Base-by-base conservation (phyloP, 495 filamentous ascomycete genomes). In the Ramalina peruviana region DNA sequence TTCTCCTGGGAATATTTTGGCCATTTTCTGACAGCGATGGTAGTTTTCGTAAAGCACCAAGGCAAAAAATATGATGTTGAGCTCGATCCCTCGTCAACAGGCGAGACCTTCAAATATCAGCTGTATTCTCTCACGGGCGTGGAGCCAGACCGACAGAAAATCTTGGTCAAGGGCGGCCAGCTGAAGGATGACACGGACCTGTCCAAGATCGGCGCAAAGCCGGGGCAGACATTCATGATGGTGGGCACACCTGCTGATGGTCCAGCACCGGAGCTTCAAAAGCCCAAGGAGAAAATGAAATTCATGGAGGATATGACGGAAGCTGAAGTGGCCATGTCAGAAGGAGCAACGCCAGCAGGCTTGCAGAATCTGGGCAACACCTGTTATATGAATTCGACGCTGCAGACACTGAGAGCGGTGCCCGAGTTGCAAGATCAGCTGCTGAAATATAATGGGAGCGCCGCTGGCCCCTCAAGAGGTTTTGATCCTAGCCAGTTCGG, bases 221-320 rank as follows among this genome's bases (percentile, higher is more conserved):
- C 85, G 7, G 83, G 85, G 43, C 85, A 93, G 60, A 79, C 70
- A 6, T 86, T 97, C 64, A 93, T 93, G 83, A 93, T 98, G 86
- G 86, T 98, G 81, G 92, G 93, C 15, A 94, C 86, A 3, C 85
- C 92, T 2, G 79, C 82, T 13, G 75, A 72, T 21, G 76, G 67
- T 38, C 74, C 68, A 9, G 67, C 67, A 20, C 66, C 60, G 43
- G 65, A 61, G 13, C 69, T 94, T 43, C 75, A 76, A 50, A 74
- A 80, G 21, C 93, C 93, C 7, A 87, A 83, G 56, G 85, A 95
- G 64, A 73, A 73, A 52, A 73, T 88, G 60, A 88, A 82, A 65
- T 98, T 98, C 58, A 62, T 94, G 55, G 92, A 98, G 64, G 92
- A 98, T 62, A 95, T 98, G 92, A 94, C 88, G 4, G 92, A 92